Evolutionary conservation across 352 stramenopile genomes (phyloP).

Genomic region (Sclerospora graminicola): DNA sequence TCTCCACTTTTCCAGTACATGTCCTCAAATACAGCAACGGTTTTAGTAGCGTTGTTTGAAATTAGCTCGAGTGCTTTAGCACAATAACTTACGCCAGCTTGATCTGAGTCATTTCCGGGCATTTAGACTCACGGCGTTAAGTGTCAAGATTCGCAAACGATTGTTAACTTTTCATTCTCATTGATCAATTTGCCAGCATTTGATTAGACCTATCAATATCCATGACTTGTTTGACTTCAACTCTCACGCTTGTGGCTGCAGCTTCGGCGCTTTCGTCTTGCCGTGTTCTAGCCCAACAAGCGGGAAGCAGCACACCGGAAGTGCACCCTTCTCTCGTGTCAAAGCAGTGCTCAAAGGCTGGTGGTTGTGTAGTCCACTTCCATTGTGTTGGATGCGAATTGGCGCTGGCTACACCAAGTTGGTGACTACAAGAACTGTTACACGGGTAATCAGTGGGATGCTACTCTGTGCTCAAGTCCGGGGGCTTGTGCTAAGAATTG

Average conservation of each 20-base stretch:
- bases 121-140: background rate
- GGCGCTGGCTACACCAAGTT: conserved; percentile 59
- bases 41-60: too few species aligned
- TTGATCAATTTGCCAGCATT: too few species aligned
- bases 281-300: conserved; percentile 26
- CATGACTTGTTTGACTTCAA: background rate
- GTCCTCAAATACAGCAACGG: too few species aligned
- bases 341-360: conserved; percentile 28
- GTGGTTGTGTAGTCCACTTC: conserved; percentile 41
- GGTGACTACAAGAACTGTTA: conserved; percentile 63
- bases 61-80: too few species aligned
- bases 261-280: conserved; percentile 8
- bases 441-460: conserved; percentile 44
- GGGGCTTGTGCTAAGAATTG: conserved; percentile 43
- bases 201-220: too few species aligned
- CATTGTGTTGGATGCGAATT: conserved; percentile 64
- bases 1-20: too few species aligned
- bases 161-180: too few species aligned
- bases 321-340: conserved; percentile 39
- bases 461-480: conserved; percentile 36
- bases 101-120: too few species aligned
- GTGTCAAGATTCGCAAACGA: too few species aligned
- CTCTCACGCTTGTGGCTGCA: conserved; percentile 8
- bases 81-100: too few species aligned
- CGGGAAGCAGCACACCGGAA: conserved; percentile 34